Conservation (phyloP, 1,139 yeast species). For the Kazachstania sp. region DNA sequence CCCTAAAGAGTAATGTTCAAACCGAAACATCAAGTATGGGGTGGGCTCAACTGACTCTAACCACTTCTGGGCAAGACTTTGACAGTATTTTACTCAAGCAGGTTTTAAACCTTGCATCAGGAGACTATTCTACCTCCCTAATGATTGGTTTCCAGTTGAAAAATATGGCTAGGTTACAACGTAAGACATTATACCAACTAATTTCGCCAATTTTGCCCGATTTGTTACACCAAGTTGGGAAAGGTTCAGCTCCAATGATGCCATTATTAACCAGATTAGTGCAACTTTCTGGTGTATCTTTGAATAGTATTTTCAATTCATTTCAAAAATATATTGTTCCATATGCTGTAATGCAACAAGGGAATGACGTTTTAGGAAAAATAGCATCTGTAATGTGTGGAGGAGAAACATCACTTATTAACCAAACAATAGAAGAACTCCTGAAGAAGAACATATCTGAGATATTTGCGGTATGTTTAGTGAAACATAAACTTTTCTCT, state of each 20-base stretch:
- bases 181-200: conserved; percentile 57
- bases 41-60: conserved; percentile 26
- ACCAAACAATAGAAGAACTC: conserved; percentile 17
- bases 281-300: conserved; percentile 54
- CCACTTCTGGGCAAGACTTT: conserved; percentile 27
- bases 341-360: conserved; percentile 54
- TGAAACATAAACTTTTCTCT: conserved; percentile 28
- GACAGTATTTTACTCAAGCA: conserved; percentile 27
- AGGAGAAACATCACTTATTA: conserved; percentile 14
- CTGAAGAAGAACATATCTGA: conserved; percentile 27
- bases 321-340: conserved; percentile 76
- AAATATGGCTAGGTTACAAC: conserved; percentile 35
- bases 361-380: conserved; percentile 53
- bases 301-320: conserved; percentile 53
- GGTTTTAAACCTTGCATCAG: conserved; percentile 26
- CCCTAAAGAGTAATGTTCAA: conserved; percentile 10
- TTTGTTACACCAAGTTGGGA: conserved; percentile 56
- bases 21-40: conserved; percentile 24
- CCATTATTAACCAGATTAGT: conserved; percentile 51
- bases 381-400: conserved; percentile 38
- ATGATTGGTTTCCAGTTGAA: conserved; percentile 29
- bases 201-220: conserved; percentile 73
- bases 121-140: conserved; percentile 23
- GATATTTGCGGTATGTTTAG: conserved; percentile 30
- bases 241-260: conserved; percentile 41